phyloP scores from a whole-genome alignment of 371 early-diverging fungal genomes.

The Syncephalis plumigaleata region DNA sequence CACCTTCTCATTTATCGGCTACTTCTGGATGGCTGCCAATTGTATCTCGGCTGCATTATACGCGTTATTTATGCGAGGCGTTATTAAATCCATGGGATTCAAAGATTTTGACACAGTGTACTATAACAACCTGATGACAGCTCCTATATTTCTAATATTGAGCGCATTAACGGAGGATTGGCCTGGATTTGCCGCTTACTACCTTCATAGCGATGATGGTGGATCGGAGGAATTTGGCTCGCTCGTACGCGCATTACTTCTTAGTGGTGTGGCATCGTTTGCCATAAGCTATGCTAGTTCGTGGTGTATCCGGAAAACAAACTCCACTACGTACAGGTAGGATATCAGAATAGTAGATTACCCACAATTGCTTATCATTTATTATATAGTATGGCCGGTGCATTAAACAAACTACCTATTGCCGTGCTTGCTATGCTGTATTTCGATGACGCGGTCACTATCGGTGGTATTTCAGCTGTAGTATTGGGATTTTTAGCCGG shows the following conservation, averaged over 20 bases:
- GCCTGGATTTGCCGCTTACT: constrained; percentile 16
- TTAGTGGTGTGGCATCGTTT: constrained; percentile 82
- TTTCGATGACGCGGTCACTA: constrained; percentile 72
- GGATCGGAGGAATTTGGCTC: constrained; percentile 26
- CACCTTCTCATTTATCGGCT: constrained; percentile 46
- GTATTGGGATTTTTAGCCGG: constrained; percentile 7
- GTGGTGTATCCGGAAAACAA: constrained; percentile 90
- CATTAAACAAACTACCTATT: constrained; percentile 95
- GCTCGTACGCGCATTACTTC: constrained; percentile 48
- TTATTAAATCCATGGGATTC: constrained; percentile 66
- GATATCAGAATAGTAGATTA: neutral
- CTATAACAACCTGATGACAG: constrained; percentile 84
- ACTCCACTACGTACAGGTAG: constrained; percentile 81
- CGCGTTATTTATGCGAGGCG: constrained; percentile 77
- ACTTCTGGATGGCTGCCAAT: constrained; percentile 85
- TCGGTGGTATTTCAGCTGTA: constrained; percentile 51
- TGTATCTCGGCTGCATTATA: constrained; percentile 84
- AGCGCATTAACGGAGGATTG: constrained; percentile 70
- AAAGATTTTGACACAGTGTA: constrained; percentile 94
- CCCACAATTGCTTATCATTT: neutral
- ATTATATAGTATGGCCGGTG: constrained; percentile 87
- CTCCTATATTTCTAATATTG: constrained; percentile 64
- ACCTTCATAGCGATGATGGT: neutral
- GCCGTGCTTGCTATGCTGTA: constrained; percentile 90
- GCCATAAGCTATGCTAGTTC: constrained; percentile 83